Conservation (phyloP, 192 early-diverging fungal species). For the Phycomyces nitens region DNA sequence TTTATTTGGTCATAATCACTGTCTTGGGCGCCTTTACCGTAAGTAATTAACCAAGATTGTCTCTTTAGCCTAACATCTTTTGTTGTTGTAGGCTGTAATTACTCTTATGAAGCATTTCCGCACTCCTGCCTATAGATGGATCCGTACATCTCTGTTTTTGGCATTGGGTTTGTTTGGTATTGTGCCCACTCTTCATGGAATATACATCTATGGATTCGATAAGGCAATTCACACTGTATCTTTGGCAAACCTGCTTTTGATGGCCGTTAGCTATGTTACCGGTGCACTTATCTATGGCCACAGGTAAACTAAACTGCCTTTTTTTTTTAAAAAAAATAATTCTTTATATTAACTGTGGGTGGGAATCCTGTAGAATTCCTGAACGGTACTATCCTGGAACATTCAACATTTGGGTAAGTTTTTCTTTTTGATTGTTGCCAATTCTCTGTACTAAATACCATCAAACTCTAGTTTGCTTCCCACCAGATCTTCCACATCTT, state of each 20-base stretch:
- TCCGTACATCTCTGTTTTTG: slow-evolving; percentile 77
- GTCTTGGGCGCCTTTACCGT: slow-evolving; percentile 62
- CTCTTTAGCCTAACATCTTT: background rate
- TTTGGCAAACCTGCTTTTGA: slow-evolving; percentile 58
- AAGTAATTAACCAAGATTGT: slow-evolving; percentile 5
- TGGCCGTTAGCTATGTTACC: slow-evolving; percentile 74
- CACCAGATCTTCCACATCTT: slow-evolving; percentile 92
- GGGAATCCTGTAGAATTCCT: too few relatives aligned
- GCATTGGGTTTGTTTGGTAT: slow-evolving; percentile 74
- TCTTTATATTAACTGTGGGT: too few relatives aligned
- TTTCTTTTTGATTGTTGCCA: background rate
- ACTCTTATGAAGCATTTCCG: slow-evolving; percentile 57
- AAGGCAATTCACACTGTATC: slow-evolving; percentile 49
- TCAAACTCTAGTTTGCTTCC: slow-evolving; percentile 53
- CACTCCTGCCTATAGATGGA: slow-evolving; percentile 70
- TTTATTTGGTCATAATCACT: slow-evolving; percentile 34
- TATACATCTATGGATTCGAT: slow-evolving; percentile 54
- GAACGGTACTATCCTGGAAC: slow-evolving; percentile 82
- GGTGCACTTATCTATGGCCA: slow-evolving; percentile 87
- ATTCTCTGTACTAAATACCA: background rate
- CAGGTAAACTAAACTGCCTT: slow-evolving; percentile 28
- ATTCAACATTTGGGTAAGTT: slow-evolving; percentile 65
- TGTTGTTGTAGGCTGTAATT: slow-evolving; percentile 48
- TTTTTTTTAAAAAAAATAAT: too few relatives aligned
- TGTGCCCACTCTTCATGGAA: slow-evolving; percentile 67